A percentile compares a stretch with the other conserved stretches of the same genome.
phyloP scores from a whole-genome alignment of 495 filamentous ascomycete genomes.

The Penicillium riverlandense region DNA sequence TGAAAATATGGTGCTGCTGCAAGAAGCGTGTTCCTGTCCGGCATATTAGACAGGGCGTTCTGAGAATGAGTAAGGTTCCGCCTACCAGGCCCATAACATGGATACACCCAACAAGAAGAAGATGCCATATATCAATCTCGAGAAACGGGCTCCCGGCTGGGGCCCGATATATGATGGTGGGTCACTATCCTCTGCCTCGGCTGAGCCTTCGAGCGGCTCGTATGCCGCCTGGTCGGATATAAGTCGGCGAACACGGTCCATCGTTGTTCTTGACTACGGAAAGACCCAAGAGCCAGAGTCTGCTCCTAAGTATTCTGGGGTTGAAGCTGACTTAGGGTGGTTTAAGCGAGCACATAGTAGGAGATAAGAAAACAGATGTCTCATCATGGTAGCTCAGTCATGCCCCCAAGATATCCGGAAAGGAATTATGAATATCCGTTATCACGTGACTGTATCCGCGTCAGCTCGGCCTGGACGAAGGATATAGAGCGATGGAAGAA shows the following conservation, averaged over 20 bases:
- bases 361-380: too few relatives aligned
- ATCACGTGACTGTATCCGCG: too few relatives aligned
- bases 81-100: slow-evolving; percentile 97
- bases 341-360: not conserved
- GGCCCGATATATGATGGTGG: slow-evolving; percentile 5
- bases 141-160: slow-evolving; percentile 42
- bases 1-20: slow-evolving; percentile 93
- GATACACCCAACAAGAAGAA: slow-evolving; percentile 83
- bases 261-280: slow-evolving; percentile 1
- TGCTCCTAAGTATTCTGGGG: not conserved
- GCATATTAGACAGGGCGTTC: not conserved
- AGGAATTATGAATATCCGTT: too few relatives aligned
- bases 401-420: too few relatives aligned
- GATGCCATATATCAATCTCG: slow-evolving; percentile 73
- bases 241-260: slow-evolving; percentile 44
- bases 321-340: not conserved
- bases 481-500: too few relatives aligned
- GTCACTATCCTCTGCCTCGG: slow-evolving; percentile 22
- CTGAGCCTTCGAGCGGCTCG: slow-evolving; percentile 46
- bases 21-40: slow-evolving; percentile 91
- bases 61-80: slow-evolving; percentile 1
- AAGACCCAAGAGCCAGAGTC: too few relatives aligned
- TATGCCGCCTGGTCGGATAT: slow-evolving; percentile 46
- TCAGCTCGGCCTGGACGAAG: too few relatives aligned
- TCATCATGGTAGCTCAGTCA: too few relatives aligned